These are phyloP conservation scores for Pontederia paniculata DNA, from an alignment of 176 grass and related monocot genomes.

Conservation along the genomic window DNA sequence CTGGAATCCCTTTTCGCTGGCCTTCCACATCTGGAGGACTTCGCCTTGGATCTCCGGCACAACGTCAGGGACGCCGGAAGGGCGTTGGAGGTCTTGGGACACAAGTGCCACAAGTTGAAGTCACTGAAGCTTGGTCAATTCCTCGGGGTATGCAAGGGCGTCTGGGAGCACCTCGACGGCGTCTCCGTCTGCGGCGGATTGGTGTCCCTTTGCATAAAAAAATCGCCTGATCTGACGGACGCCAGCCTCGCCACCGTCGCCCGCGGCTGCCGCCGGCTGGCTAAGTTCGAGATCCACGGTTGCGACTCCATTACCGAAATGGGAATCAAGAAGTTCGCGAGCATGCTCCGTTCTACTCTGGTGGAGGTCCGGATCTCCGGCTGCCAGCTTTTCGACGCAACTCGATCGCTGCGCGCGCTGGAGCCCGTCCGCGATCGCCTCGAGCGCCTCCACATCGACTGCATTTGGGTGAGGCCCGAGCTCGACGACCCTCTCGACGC, in stretches of 20 bases:
- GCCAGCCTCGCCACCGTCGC: slow-evolving; percentile 46
- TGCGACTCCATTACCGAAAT: slow-evolving; percentile 43
- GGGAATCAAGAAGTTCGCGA: slow-evolving; percentile 41
- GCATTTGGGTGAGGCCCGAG: slow-evolving; percentile 41
- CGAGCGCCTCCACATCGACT: slow-evolving; percentile 78
- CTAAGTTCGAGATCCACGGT: slow-evolving; percentile 51
- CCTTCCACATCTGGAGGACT: slow-evolving; percentile 51
- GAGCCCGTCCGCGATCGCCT: slow-evolving; percentile 48
- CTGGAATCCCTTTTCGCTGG: slow-evolving; percentile 47
- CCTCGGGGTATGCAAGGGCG: slow-evolving; percentile 61
- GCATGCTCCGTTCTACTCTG: slow-evolving; percentile 34
- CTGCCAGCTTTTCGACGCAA: slow-evolving; percentile 50
- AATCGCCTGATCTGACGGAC: slow-evolving; percentile 68
- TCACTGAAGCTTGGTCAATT: slow-evolving; percentile 64
- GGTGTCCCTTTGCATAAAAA: slow-evolving; percentile 59
- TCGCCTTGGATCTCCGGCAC: slow-evolving; percentile 69
- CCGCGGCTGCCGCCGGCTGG: slow-evolving; percentile 58
- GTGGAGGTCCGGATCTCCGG: slow-evolving; percentile 61
- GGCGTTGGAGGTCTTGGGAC: slow-evolving; percentile 51
- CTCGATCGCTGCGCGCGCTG: slow-evolving; percentile 40
- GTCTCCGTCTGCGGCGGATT: slow-evolving; percentile 69
- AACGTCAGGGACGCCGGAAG: slow-evolving; percentile 46
- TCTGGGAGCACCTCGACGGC: slow-evolving; percentile 67
- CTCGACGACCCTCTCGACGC: slow-evolving; percentile 13
- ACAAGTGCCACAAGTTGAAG: slow-evolving; percentile 43